Evolutionary conservation across 495 filamentous ascomycete genomes (phyloP).

Genomic region (Bathelium albidoporum): DNA sequence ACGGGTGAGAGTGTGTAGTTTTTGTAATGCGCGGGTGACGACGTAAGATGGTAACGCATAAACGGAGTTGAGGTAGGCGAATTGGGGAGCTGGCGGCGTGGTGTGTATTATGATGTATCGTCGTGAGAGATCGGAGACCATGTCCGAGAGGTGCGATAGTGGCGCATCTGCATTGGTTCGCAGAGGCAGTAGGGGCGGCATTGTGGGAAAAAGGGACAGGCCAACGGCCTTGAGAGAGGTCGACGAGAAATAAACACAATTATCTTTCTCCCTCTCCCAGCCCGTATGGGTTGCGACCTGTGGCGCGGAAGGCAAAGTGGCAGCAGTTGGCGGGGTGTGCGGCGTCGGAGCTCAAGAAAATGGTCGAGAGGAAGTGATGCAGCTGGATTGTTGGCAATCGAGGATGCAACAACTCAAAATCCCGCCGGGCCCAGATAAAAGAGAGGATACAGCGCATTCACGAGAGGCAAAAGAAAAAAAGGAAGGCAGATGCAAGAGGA

Average conservation of each 20-base stretch:
- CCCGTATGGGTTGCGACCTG: neutral
- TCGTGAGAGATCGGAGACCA: neutral
- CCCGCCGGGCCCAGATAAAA: neutral
- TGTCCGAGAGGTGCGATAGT: neutral
- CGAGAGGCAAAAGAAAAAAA: neutral
- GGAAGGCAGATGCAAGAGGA: neutral
- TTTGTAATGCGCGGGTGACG: neutral
- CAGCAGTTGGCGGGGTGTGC: neutral
- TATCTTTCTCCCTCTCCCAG: neutral
- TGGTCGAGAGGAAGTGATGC: neutral
- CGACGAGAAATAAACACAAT: neutral
- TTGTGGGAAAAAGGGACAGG: neutral
- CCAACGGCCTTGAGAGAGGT: neutral
- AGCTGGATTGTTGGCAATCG: neutral
- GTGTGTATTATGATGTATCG: conserved; percentile 4
- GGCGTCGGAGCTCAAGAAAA: no score
- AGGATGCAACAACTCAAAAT: neutral
- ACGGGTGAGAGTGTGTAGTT: neutral
- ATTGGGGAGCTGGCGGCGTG: neutral
- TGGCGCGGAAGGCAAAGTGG: neutral
- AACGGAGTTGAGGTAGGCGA: conserved; percentile 1
- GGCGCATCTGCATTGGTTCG: neutral
- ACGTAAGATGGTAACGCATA: neutral
- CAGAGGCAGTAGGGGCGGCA: neutral
- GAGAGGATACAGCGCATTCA: neutral